A percentile compares a stretch with the other conserved stretches of the same genome.
Conservation (phyloP, 768 basidiomycete genomes). For the Tulasnella calospora region DNA sequence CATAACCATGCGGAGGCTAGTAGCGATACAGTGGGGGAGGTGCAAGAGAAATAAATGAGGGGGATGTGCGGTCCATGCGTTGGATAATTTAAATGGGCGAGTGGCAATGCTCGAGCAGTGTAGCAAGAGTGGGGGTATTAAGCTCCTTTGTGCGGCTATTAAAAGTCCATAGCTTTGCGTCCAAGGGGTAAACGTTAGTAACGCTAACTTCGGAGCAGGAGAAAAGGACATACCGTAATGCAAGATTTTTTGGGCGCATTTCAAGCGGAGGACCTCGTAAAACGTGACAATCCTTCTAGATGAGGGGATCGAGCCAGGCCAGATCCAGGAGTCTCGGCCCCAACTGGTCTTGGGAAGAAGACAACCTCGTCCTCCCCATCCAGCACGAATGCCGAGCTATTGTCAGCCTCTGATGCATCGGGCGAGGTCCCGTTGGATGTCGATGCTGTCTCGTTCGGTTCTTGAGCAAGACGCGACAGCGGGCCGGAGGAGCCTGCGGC, state of each 20-base stretch:
- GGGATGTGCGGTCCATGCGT: not conserved
- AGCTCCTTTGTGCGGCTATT: not conserved
- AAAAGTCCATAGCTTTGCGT: too few species aligned
- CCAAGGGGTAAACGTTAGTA: not conserved
- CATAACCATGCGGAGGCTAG: not conserved
- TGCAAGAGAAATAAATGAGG: not conserved
- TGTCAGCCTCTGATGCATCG: not conserved
- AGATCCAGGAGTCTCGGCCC: slow-evolving; percentile 9
- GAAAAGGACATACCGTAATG: not conserved
- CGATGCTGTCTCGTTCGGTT: not conserved
- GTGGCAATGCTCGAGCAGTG: not conserved
- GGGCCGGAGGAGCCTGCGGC: not conserved
- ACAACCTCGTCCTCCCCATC: slow-evolving; percentile 6
- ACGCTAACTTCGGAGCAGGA: not conserved
- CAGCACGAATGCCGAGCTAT: not conserved
- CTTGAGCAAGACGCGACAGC: not conserved
- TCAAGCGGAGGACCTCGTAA: not conserved
- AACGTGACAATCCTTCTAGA: slow-evolving; percentile 9
- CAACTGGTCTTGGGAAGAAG: slow-evolving; percentile 17
- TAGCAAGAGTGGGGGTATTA: not conserved
- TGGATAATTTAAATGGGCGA: not conserved
- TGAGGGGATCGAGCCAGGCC: slow-evolving; percentile 17
- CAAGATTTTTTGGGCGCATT: not conserved
- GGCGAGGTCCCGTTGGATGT: not conserved
- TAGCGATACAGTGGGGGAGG: not conserved